These are phyloP conservation scores for Phaseolus lunatus DNA, from an alignment of 306 rosid species.

Conservation along the genomic window DNA sequence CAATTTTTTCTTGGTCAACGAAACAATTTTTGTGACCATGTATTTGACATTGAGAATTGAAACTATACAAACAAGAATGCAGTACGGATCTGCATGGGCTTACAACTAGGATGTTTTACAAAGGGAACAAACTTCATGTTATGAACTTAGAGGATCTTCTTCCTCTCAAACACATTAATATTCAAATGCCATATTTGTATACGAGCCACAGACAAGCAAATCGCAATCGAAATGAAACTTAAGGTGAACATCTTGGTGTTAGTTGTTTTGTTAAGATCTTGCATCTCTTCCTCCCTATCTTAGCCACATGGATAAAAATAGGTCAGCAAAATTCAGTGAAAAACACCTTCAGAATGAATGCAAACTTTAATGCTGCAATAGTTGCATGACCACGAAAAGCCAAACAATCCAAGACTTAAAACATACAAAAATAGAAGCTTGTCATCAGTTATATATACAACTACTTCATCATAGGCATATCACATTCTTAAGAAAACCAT, in stretches of 20 bases:
- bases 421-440: constrained; percentile 12
- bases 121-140: constrained; percentile 5
- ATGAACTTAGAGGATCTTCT: constrained; percentile 75
- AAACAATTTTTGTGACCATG: no score
- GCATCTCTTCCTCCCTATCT: constrained; percentile 93
- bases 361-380: constrained; percentile 19
- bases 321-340: constrained; percentile 28
- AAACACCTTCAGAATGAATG: constrained; percentile 33
- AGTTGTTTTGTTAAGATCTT: constrained; percentile 76
- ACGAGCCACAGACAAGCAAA: constrained; percentile 90
- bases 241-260: constrained; percentile 78
- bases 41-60: no score
- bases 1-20: no score
- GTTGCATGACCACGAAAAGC: neutral
- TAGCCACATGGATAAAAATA: constrained; percentile 27
- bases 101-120: no score
- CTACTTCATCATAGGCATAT: neutral
- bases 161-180: constrained; percentile 95
- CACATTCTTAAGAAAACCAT: constrained; percentile 23
- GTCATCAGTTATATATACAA: neutral
- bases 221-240: constrained; percentile 73
- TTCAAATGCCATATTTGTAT: constrained; percentile 94
- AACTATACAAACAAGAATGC: no score
- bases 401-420: constrained; percentile 7
- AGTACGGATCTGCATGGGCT: no score